Percentiles rank a stretch among this genome's conserved stretches.
Evolutionary conservation across 2,329 filamentous ascomycete genomes (phyloP).

Genomic region (Aspergillus pseudoviridinutans): DNA sequence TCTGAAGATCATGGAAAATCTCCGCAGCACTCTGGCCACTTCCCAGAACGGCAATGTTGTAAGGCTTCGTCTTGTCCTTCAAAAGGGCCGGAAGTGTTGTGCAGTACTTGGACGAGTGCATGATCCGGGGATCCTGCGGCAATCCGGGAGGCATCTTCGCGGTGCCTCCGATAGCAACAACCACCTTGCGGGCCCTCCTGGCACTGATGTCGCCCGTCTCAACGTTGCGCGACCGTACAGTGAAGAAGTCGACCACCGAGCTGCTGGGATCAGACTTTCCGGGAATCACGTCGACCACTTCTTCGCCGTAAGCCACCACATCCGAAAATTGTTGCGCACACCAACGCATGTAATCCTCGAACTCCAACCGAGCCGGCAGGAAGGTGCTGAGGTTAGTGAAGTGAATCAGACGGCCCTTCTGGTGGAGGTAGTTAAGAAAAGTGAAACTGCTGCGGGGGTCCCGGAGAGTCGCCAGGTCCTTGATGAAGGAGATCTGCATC

Average conservation of each 20-base stretch:
- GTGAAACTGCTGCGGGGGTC: conserved; percentile 89
- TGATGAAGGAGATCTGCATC: conserved; percentile 98
- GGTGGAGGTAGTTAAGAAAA: conserved; percentile 89
- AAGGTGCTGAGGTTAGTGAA: conserved; percentile 92
- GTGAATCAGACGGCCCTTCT: conserved; percentile 74
- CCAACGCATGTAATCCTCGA: conserved; percentile 94
- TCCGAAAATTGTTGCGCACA: conserved; percentile 74
- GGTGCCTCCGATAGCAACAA: conserved; percentile 64
- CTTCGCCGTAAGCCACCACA: conserved; percentile 70
- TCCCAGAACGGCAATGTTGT: conserved; percentile 79
- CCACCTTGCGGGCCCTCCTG: conserved; percentile 48
- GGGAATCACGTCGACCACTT: conserved; percentile 69
- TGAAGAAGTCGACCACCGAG: conserved; percentile 60
- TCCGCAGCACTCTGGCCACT: conserved; percentile 91
- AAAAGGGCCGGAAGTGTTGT: conserved; percentile 36
- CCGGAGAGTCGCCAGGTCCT: conserved; percentile 85
- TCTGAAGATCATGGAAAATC: conserved; percentile 86
- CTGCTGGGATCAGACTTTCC: conserved; percentile 46
- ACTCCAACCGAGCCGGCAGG: conserved; percentile 78
- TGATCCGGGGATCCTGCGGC: conserved; percentile 65
- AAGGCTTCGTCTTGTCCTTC: conserved; percentile 42
- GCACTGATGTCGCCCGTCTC: conserved; percentile 42
- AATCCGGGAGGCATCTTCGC: conserved; percentile 68
- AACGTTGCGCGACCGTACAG: conserved; percentile 61
- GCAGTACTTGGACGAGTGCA: conserved; percentile 87